These are phyloP conservation scores for Lentinula sp. DNA, from an alignment of 768 basidiomycete genomes.

Conservation along the genomic window DNA sequence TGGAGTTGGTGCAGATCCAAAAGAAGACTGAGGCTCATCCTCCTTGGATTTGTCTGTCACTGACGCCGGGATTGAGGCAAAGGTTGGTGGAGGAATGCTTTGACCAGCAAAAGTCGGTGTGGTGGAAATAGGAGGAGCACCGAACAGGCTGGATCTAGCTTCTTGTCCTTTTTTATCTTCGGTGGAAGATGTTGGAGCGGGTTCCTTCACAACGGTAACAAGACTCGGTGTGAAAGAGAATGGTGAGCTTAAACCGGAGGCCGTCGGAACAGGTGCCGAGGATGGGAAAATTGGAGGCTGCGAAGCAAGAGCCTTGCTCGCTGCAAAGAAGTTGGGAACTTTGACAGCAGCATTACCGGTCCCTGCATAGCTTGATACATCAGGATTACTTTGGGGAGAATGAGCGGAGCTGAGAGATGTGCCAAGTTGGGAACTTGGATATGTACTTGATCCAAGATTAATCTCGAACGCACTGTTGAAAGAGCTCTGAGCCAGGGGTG, in stretches of 20 bases:
- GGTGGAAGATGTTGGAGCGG: constrained; percentile 8
- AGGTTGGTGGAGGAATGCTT: constrained; percentile 3
- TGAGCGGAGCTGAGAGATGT: neutral
- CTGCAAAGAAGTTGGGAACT: constrained; percentile 63
- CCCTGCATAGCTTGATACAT: constrained; percentile 3
- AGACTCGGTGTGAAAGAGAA: constrained; percentile 34
- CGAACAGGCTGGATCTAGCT: neutral
- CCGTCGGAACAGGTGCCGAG: neutral
- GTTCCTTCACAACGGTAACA: constrained; percentile 7
- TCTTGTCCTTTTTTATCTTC: neutral
- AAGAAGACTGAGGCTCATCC: neutral
- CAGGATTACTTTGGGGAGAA: neutral
- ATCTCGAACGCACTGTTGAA: neutral
- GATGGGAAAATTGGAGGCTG: neutral
- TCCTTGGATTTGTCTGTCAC: neutral
- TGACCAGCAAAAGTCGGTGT: constrained; percentile 16
- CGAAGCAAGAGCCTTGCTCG: constrained; percentile 5
- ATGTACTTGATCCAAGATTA: neutral
- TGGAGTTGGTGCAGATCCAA: constrained; percentile 8
- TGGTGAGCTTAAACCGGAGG: neutral
- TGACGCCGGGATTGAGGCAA: neutral
- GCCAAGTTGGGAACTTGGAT: neutral
- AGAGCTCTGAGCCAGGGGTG: neutral
- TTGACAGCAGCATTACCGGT: constrained; percentile 13
- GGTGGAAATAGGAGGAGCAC: constrained; percentile 12